These are phyloP conservation scores for Aureobasidium namibiae DNA, from an alignment of 2,329 filamentous ascomycete species.

Conservation along the genomic window DNA sequence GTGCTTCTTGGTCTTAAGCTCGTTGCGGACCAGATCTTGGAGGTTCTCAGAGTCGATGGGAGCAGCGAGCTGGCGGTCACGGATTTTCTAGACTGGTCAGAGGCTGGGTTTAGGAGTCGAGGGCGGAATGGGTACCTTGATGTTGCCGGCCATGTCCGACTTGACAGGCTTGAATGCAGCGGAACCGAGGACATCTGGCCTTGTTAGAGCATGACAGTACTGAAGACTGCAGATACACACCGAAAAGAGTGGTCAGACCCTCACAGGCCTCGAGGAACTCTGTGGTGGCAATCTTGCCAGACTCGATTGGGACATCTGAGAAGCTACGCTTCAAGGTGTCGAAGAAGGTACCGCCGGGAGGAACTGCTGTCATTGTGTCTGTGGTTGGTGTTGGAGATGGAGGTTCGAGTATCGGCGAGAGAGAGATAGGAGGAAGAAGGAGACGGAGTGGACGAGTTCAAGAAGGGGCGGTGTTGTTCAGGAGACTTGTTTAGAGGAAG, in stretches of 20 bases:
- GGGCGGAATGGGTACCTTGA: conserved; percentile 54
- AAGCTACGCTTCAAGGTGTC: conserved; percentile 80
- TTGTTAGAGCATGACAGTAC: background rate
- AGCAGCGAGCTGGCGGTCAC: conserved; percentile 69
- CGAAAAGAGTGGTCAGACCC: conserved; percentile 78
- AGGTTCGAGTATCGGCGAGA: background rate
- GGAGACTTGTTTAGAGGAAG: background rate
- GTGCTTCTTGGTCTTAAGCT: conserved; percentile 85
- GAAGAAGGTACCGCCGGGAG: conserved; percentile 70
- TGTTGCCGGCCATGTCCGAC: conserved; percentile 81
- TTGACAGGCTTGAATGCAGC: conserved; percentile 86
- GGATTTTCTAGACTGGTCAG: conserved; percentile 62
- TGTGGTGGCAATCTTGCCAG: conserved; percentile 65
- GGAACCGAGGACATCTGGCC: conserved; percentile 50
- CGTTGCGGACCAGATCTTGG: conserved; percentile 76
- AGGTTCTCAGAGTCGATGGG: conserved; percentile 74
- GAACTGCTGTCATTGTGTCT: conserved; percentile 25
- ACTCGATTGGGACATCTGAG: conserved; percentile 68
- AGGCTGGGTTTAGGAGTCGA: background rate
- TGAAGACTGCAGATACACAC: conserved; percentile 38
- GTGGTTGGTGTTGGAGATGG: background rate
- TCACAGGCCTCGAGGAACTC: conserved; percentile 90
- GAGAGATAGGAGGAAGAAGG: background rate
- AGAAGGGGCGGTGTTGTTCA: background rate
- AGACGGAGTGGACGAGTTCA: background rate